These are phyloP conservation scores for Buxus sempervirens DNA, from an alignment of 164 flowering plant species.

Conservation along the genomic window DNA sequence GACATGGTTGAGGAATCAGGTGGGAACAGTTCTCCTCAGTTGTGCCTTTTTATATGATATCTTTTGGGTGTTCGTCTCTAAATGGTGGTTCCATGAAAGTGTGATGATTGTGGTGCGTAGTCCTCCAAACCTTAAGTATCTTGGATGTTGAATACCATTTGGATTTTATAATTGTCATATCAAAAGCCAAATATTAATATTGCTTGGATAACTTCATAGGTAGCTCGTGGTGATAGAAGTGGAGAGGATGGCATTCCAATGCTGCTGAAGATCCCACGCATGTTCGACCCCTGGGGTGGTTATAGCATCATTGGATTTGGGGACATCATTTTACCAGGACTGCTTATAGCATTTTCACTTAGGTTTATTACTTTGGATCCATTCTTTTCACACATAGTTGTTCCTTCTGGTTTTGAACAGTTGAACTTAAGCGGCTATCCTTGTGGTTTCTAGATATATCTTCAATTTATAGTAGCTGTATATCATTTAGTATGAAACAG, in stretches of 20 bases:
- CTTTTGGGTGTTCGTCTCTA: conserved; percentile 95
- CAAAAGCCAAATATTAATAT: neutral
- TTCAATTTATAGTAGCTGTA: too few species aligned
- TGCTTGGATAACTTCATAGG: conserved; percentile 39
- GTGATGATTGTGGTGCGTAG: conserved; percentile 96
- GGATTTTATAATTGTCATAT: neutral
- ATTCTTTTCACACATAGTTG: neutral
- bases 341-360: conserved; percentile 75
- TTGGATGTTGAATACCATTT: neutral
- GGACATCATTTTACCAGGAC: conserved; percentile 93
- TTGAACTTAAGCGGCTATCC: neutral
- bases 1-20: conserved; percentile 40
- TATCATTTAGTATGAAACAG: too few species aligned
- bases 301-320: conserved; percentile 98
- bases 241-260: conserved; percentile 98
- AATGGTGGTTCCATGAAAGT: conserved; percentile 79
- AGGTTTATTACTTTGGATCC: conserved; percentile 47
- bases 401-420: neutral
- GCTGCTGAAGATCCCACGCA: conserved; percentile 90
- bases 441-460: neutral
- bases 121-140: neutral
- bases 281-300: conserved; percentile 99
- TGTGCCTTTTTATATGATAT: conserved; percentile 96
- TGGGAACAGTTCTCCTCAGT: conserved; percentile 92
- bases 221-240: conserved; percentile 94